These are phyloP conservation scores for Cercospora beticola DNA, from an alignment of 2,329 filamentous ascomycete genomes.

Conservation along the genomic window DNA sequence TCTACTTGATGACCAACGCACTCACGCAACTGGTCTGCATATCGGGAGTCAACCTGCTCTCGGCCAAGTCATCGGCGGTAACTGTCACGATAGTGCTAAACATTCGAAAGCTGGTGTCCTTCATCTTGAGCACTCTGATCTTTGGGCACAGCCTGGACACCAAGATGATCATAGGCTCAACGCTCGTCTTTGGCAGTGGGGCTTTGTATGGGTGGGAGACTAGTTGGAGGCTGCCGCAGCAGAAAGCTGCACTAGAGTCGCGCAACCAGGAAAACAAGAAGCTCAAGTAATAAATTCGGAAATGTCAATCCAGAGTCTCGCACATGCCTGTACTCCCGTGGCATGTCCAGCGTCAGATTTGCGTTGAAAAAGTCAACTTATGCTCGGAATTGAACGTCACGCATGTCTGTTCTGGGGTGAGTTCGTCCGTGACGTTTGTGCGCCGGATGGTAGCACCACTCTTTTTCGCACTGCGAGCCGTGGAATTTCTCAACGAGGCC, in stretches of 20 bases:
- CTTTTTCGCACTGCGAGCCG: not conserved
- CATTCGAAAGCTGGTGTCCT: conserved; percentile 87
- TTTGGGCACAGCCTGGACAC: conserved; percentile 81
- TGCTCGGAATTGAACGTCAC: not conserved
- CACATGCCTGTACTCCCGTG: not conserved
- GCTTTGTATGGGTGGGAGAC: conserved; percentile 82
- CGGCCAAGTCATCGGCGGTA: conserved; percentile 81
- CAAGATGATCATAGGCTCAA: conserved; percentile 77
- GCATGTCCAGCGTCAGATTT: not conserved
- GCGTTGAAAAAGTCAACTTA: not conserved
- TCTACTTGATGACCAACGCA: conserved; percentile 72
- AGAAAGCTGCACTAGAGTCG: conserved; percentile 13
- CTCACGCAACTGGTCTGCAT: conserved; percentile 94
- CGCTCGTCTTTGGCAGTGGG: conserved; percentile 86
- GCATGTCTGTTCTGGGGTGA: not conserved
- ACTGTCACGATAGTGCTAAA: conserved; percentile 97
- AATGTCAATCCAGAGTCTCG: not conserved
- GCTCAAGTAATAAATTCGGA: not conserved
- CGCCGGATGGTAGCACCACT: not conserved
- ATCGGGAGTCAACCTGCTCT: conserved; percentile 90
- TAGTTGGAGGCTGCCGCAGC: conserved; percentile 46
- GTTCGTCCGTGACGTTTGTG: not conserved
- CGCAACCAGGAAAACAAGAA: not conserved
- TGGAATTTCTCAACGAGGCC: not conserved
- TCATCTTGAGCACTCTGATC: conserved; percentile 87